These are phyloP conservation scores for Elaeagnus macrophylla DNA, from an alignment of 306 rosid species.

Conservation along the genomic window DNA sequence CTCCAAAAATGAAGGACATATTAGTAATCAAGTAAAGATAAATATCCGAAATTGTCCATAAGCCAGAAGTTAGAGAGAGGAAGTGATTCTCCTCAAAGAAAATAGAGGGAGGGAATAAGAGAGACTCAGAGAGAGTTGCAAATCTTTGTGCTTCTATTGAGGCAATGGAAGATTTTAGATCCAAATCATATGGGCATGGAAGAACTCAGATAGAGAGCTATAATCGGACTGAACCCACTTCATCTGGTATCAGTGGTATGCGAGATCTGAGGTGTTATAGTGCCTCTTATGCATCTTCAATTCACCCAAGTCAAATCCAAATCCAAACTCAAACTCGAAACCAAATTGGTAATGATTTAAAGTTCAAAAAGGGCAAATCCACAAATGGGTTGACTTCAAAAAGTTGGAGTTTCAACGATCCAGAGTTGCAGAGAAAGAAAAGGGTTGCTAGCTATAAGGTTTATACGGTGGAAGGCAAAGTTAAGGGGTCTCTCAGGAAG, in stretches of 20 bases:
- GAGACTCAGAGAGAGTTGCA: no score
- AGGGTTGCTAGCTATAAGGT: slow-evolving; percentile 85
- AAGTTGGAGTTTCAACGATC: slow-evolving; percentile 46
- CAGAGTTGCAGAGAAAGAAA: slow-evolving; percentile 82
- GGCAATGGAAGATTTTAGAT: slow-evolving; percentile 60
- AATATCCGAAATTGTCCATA: no score
- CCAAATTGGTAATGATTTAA: slow-evolving; percentile 37
- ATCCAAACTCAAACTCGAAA: slow-evolving; percentile 19
- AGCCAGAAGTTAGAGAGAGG: no score
- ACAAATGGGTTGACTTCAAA: slow-evolving; percentile 41
- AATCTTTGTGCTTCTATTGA: no score
- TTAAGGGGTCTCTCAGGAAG: slow-evolving; percentile 77
- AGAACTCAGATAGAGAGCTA: slow-evolving; percentile 58
- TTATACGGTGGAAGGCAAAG: slow-evolving; percentile 78
- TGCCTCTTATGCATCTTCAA: slow-evolving; percentile 27
- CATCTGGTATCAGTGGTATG: background rate
- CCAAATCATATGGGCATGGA: slow-evolving; percentile 49
- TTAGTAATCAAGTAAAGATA: no score
- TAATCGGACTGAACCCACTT: slow-evolving; percentile 37
- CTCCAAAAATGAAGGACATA: no score
- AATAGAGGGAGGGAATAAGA: no score
- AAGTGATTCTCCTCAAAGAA: no score
- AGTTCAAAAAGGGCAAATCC: slow-evolving; percentile 62
- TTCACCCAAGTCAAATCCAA: no score
- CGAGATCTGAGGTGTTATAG: slow-evolving; percentile 52